These are phyloP conservation scores for Epichloe gansuensis DNA, from an alignment of 2,329 filamentous ascomycete genomes.

Conservation along the genomic window DNA sequence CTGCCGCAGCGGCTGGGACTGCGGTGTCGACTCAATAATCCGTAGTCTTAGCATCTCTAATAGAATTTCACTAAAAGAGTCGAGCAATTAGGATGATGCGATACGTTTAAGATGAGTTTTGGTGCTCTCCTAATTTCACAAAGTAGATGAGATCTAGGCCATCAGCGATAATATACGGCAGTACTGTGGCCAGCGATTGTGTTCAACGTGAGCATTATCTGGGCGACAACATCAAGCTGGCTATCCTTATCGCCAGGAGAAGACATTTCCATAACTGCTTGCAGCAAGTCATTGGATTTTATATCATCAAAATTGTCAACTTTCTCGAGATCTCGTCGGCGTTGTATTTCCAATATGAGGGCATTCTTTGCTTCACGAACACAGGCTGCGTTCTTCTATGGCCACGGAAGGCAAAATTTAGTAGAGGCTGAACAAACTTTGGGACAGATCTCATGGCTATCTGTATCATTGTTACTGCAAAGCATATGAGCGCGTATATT, in stretches of 20 bases:
- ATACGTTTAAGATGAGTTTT: no score
- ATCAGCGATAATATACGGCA: background rate
- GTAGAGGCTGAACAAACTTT: background rate
- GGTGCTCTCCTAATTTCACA: no score
- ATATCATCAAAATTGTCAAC: no score
- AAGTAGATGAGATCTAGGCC: no score
- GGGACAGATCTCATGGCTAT: conserved; percentile 7
- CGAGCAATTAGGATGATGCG: no score
- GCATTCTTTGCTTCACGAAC: conserved; percentile 2
- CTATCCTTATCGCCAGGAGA: background rate
- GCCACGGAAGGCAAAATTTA: conserved; percentile 5
- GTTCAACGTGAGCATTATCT: conserved; percentile 3
- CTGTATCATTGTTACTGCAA: conserved; percentile 7
- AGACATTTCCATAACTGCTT: conserved; percentile 6
- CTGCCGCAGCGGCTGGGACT: no score
- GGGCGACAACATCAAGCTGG: conserved; percentile 1
- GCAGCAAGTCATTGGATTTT: conserved; percentile 6
- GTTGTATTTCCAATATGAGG: conserved; percentile 3
- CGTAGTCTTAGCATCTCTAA: no score
- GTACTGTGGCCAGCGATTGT: conserved; percentile 7
- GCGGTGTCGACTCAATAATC: no score
- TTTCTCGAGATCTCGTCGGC: conserved; percentile 2
- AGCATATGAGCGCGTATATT: background rate
- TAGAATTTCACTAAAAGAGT: no score
- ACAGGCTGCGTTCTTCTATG: conserved; percentile 1